phyloP scores from a whole-genome alignment of 768 basidiomycete species.

The Tricholoma furcatifolium region DNA sequence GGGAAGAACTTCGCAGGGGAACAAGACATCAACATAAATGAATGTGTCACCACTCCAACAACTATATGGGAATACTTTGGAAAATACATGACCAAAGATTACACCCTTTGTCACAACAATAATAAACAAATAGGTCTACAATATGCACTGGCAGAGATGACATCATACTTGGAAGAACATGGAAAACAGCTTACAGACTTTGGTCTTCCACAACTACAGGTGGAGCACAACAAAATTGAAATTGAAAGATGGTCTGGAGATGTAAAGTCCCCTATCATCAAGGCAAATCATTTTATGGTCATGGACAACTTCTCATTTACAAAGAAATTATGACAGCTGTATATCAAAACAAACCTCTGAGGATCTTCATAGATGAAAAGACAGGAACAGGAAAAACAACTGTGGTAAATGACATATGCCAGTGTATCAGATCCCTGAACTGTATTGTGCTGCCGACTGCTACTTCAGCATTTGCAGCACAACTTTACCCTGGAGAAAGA shows the following conservation, averaged over 20 bases:
- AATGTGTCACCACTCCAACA: background rate
- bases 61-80: background rate
- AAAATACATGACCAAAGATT: background rate
- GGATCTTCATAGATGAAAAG: background rate
- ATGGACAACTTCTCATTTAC: background rate
- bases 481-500: constrained; percentile 3
- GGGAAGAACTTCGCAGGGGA: too few species aligned
- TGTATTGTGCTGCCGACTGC: constrained; percentile 3
- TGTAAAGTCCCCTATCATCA: too few species aligned
- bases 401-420: background rate
- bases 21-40: too few species aligned
- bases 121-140: background rate
- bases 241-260: background rate
- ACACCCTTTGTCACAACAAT: background rate
- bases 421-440: background rate
- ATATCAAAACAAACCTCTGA: background rate
- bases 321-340: background rate
- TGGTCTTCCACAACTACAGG: background rate
- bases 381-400: too few species aligned
- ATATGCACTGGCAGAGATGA: background rate
- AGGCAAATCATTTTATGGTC: background rate
- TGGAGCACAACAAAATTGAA: background rate
- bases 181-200: background rate
- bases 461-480: constrained; percentile 9
- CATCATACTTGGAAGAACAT: background rate